Evolutionary conservation across 768 basidiomycete genomes (phyloP), one percentile per base, ranked within the genome.

Genomic region (Neoboletus magnificus): DNA sequence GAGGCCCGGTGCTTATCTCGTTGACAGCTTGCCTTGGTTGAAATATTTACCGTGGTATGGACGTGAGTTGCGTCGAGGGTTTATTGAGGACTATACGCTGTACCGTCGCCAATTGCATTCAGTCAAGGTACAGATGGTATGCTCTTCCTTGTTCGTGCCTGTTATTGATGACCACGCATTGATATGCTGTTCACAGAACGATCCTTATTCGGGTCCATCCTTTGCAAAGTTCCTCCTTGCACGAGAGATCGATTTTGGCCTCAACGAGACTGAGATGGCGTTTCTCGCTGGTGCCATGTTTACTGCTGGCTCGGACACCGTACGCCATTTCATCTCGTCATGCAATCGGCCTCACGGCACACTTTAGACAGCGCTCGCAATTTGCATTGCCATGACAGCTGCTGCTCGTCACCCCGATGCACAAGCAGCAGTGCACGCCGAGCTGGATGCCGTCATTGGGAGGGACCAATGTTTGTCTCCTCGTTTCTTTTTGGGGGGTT

Each of bases 231-330:
- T 79, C 56, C 75, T 84, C 25, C 66, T 84, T 2, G 76, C 81
- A 52, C 75, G 74, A 18, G 81, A 81, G 58, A 54, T 61, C 0
- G 77, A 80, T 55, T 76, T 79, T 22, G 77, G 76, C 20, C 73
- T 84, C 10, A 71, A 78, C 4, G 76, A 81, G 55, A 70, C 76
- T 42, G 82, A 85, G 58, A 74, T 76, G 3, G 78, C 82, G 0
- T 85, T 83, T 62, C 75, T 85, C 18, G 80, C 79, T 2, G 83
- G 83, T 0, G 74, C 74, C 29, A 76, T 84, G 72, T 84, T 84
- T 60, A 76, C 82, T 37, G 83, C 81, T 27, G 82, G 82, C 1
- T 76, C 77, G 1, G 82, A 83, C 57, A 83, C 83, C 7, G 73
- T 73, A 50, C 3, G 66, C 30, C 11, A 6, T 36, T 32, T 33